A percentile compares a stretch with the other conserved stretches of the same genome.
Conservation (phyloP, 495 filamentous ascomycete species). For the Hypomontagnella monticulosa region DNA sequence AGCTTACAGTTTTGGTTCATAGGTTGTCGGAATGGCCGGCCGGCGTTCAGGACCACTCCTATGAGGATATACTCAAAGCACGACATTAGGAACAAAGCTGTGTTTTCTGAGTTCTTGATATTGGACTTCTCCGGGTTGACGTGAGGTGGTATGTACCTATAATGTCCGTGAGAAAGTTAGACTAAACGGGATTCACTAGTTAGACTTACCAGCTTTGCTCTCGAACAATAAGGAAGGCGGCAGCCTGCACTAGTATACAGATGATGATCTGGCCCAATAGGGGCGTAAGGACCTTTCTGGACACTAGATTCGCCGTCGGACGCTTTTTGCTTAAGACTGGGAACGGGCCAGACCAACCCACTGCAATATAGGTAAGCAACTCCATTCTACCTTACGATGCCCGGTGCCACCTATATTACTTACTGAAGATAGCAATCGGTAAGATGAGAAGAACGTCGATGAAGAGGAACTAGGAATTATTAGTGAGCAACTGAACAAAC, state of each 20-base stretch:
- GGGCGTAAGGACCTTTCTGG: slow-evolving; percentile 89
- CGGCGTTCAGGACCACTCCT: slow-evolving; percentile 87
- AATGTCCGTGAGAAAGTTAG: slow-evolving; percentile 18
- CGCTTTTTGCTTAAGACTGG: slow-evolving; percentile 81
- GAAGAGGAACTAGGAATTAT: slow-evolving; percentile 77
- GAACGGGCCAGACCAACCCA: slow-evolving; percentile 94
- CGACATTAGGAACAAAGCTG: slow-evolving; percentile 84
- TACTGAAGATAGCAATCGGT: slow-evolving; percentile 95
- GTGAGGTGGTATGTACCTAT: slow-evolving; percentile 81
- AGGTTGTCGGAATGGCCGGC: slow-evolving; percentile 84
- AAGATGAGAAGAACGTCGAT: slow-evolving; percentile 94
- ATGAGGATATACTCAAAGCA: slow-evolving; percentile 95
- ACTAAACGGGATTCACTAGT: background rate
- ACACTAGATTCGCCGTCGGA: slow-evolving; percentile 92
- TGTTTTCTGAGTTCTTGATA: slow-evolving; percentile 90
- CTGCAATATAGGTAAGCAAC: slow-evolving; percentile 49
- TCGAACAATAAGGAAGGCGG: slow-evolving; percentile 76
- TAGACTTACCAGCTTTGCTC: slow-evolving; percentile 75
- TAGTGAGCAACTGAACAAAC: slow-evolving; percentile 9
- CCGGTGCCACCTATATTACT: slow-evolving; percentile 41
- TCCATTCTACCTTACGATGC: background rate
- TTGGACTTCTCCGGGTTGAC: slow-evolving; percentile 80
- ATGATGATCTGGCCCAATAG: slow-evolving; percentile 89
- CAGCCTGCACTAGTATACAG: slow-evolving; percentile 78
- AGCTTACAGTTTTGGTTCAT: slow-evolving; percentile 80